Conservation (phyloP, 352 stramenopile genomes). For the Thalassiosira gravida region DNA sequence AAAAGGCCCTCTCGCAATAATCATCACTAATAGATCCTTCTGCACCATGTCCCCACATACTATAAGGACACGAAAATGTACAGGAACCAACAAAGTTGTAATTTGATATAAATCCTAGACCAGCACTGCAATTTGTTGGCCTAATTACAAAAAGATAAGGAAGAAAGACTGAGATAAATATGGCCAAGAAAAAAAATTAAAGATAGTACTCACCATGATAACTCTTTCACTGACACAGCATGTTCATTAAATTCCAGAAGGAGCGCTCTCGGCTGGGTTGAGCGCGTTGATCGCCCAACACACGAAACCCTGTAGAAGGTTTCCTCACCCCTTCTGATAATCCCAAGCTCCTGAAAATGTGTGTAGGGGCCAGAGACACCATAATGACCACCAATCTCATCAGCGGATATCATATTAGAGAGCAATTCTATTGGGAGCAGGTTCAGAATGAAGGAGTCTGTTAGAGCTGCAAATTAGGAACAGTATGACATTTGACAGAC, state of each 20-base stretch:
- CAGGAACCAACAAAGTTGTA: conserved; percentile 71
- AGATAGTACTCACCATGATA: too few species aligned
- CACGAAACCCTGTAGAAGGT: conserved; percentile 71
- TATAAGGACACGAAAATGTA: conserved; percentile 70
- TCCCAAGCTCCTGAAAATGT: conserved; percentile 78
- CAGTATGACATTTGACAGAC: too few species aligned
- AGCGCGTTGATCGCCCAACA: conserved; percentile 61
- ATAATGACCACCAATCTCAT: conserved; percentile 56
- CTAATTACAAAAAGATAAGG: too few species aligned
- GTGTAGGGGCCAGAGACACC: conserved; percentile 73
- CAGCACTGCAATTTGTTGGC: conserved; percentile 39
- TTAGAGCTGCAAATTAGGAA: not conserved
- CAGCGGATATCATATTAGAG: conserved; percentile 66
- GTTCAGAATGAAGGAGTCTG: not conserved
- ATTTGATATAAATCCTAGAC: conserved; percentile 59
- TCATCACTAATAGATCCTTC: conserved; percentile 31
- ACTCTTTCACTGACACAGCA: conserved; percentile 65
- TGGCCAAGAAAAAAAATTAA: too few species aligned
- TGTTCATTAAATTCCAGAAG: conserved; percentile 80
- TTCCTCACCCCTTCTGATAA: conserved; percentile 40
- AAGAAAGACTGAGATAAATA: too few species aligned
- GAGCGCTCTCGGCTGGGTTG: conserved; percentile 66
- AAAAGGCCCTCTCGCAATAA: conserved; percentile 64
- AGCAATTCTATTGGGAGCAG: conserved; percentile 79
- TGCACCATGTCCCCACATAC: conserved; percentile 30